Base-by-base conservation (phyloP, 768 basidiomycete genomes). In the Termitomyces sp. region DNA sequence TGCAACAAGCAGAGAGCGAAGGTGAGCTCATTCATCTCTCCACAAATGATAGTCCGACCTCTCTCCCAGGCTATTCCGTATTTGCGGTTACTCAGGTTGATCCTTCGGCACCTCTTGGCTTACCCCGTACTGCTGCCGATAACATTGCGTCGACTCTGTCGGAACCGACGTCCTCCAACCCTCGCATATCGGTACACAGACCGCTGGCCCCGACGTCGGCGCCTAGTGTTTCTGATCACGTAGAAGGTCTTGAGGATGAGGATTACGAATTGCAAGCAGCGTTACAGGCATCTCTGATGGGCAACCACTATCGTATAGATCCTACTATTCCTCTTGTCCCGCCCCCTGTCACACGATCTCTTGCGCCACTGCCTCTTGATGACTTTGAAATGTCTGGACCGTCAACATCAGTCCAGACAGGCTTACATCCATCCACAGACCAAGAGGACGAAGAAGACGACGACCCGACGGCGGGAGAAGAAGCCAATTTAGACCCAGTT, bases 181-280 rank as follows among this genome's bases (percentile, higher is more conserved):
- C 52, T 41, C 47, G 49, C 23, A 35, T 56, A 40, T 53, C 55
- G 5, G 23, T 42, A 44, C 43, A 58, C 34, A 51, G 35, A 45
- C 23, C 23, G 35, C 21, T 54, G 55, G 29, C 49, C 37, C 56
- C 53, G 48, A 34, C 60, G 37, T 47, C 61, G 44, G 34, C 60
- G 35, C 38, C 38, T 59, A 50, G 23, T 34, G 57, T 34, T 27
- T 25, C 52, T 48, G 51, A 32, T 19, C 56, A 45, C 19, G 59
- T 71, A 1, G 73, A 73, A 41, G 81, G 75, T 3, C 72, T 89
- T 44, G 92, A 90, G 58, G 89, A 92, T 61, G 93, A 94, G 66
- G 94, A 97, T 68, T 80, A 85, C 63, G 90, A 92, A 57, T 80
- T 96, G 2, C 95, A 97, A 68, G 89, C 85, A 5, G 94, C 90